Base-by-base conservation (phyloP, 805 yeast species). In the Danielozyma ontarioensis region DNA sequence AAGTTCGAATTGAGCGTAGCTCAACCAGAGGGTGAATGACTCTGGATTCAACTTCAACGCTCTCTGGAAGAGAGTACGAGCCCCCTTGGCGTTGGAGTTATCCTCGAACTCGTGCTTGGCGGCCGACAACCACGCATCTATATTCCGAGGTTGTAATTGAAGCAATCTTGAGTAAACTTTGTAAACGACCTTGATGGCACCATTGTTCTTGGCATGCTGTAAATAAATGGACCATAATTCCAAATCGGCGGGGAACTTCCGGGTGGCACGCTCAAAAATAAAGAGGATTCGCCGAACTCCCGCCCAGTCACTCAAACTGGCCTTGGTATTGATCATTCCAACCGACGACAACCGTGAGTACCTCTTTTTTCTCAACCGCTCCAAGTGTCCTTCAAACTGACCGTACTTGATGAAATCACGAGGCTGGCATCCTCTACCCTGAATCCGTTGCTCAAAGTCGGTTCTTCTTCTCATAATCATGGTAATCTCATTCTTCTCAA, bases 51-150 rank as follows among this genome's bases (percentile, higher is more conserved):
- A 83, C 55, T 95, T 72, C 26, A 93, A 67, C 21, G 83, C 95
- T 44, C 83, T 76, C 57, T 89, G 96, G 57, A 88, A 78, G 17
- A 93, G 70, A 7, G 78, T 76, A 57, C 99, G 74, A 15, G 97
- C 89, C 29, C 95, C 89, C 51, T 82, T 79, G 28, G 95, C 85
- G 47, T 88, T 83, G 26, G 90, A 84, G 57, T 93, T 87, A 18
- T 74, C 75, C 46, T 90, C 96, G 49, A 85, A 81, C 61, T 93
- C 97, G 59, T 86, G 87, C 53, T 85, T 85, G 19, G 97, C 96
- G 16, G 96, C 97, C 49, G 86, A 76, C 27, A 93, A 76, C 98
- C 98, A 93, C 13, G 90, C 83, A 46, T 81, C 83, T 2, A 87
- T 75, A 51, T 89, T 84, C 27, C 83, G 74, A n/a, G 98, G 97